Conservation (phyloP, 1,284 basidiomycete species). For the Ceratobasidium theobromae region DNA sequence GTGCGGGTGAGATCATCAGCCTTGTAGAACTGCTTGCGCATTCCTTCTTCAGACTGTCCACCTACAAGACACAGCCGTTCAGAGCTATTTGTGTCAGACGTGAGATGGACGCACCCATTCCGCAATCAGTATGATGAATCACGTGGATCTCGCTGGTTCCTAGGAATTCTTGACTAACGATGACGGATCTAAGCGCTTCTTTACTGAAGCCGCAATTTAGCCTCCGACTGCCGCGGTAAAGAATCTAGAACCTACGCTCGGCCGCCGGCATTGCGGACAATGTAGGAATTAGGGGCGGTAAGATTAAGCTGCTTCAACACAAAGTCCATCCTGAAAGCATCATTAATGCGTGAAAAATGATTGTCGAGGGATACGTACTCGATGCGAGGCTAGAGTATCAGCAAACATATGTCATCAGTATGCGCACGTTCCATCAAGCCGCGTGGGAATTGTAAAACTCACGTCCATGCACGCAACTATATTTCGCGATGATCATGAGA, state of each 20-base stretch:
- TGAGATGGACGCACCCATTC: not conserved
- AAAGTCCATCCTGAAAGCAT: not conserved
- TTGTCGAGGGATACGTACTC: not conserved
- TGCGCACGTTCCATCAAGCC: too few species aligned
- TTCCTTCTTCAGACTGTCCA: not conserved
- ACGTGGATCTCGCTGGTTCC: constrained; percentile 32
- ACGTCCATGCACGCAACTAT: not conserved
- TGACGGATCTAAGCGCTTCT: constrained; percentile 31
- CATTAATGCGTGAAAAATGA: not conserved
- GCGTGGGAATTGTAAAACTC: too few species aligned
- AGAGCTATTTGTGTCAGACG: not conserved
- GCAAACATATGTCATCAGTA: not conserved
- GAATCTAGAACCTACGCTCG: constrained; percentile 25
- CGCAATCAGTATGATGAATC: constrained; percentile 29
- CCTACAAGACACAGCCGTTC: not conserved
- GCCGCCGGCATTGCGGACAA: constrained; percentile 35
- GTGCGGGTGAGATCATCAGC: not conserved
- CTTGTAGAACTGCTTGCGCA: not conserved
- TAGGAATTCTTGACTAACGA: constrained; percentile 34
- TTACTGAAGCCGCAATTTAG: constrained; percentile 3
- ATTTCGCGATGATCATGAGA: not conserved
- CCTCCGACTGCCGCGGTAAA: not conserved
- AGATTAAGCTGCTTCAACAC: not conserved
- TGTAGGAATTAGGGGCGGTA: not conserved
- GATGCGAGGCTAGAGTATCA: not conserved